Evolutionary conservation across 768 basidiomycete genomes (phyloP).

Genomic region (Phallus indusiatus): DNA sequence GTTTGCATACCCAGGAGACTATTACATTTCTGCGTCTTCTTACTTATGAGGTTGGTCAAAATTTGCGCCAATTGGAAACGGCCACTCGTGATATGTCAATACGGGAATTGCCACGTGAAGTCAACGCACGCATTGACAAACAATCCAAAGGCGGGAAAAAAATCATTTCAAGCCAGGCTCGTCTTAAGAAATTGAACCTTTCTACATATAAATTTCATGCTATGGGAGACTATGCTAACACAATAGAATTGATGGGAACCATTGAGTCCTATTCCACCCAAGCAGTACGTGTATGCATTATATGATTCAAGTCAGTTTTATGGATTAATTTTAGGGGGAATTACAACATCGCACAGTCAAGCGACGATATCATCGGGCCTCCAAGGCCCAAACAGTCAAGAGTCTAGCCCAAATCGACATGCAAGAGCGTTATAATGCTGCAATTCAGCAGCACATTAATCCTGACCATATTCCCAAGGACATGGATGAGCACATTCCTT

Average conservation of each 20-base stretch:
- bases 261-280: constrained; percentile 28
- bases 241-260: constrained; percentile 24
- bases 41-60: constrained; percentile 20
- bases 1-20: constrained; percentile 28
- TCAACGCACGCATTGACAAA: constrained; percentile 19
- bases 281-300: constrained; percentile 21
- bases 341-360: constrained; percentile 29
- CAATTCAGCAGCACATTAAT: background rate
- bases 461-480: no score
- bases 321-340: constrained; percentile 24
- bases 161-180: background rate
- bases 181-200: constrained; percentile 21
- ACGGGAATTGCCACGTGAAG: constrained; percentile 29
- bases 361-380: constrained; percentile 23
- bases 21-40: constrained; percentile 15
- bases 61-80: constrained; percentile 24
- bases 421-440: constrained; percentile 7
- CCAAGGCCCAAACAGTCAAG: constrained; percentile 12
- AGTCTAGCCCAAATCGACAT: constrained; percentile 19
- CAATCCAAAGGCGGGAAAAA: background rate
- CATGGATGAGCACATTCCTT: background rate
- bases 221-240: constrained; percentile 23
- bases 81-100: constrained; percentile 19
- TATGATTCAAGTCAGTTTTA: background rate
- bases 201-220: constrained; percentile 27